Conservation (phyloP, 169 alveolate genomes). For the Eimeria brunetti region DNA sequence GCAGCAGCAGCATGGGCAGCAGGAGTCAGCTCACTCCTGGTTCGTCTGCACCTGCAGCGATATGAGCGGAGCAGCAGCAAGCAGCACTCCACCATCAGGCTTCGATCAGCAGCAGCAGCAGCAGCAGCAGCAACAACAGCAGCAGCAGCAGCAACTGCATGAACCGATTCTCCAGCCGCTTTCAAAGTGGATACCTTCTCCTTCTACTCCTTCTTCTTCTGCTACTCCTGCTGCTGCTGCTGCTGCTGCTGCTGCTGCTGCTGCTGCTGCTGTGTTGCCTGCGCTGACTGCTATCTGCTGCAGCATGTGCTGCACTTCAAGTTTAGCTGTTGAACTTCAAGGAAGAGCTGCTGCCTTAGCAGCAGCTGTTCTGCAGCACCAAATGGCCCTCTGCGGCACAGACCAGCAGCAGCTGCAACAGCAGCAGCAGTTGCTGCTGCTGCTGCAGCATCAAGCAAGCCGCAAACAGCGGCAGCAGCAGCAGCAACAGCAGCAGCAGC, state of each 20-base stretch:
- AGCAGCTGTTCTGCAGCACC: slow-evolving; percentile 21
- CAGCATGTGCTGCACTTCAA: slow-evolving; percentile 54
- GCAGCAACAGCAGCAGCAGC: slow-evolving; percentile 20
- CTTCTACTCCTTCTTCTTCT: neutral
- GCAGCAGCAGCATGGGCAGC: slow-evolving; percentile 9
- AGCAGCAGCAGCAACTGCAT: slow-evolving; percentile 43
- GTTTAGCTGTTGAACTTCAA: neutral
- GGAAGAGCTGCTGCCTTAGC: neutral
- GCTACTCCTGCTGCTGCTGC: neutral
- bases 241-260: slow-evolving; percentile 41
- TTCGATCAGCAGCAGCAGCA: neutral
- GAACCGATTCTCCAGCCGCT: slow-evolving; percentile 34
- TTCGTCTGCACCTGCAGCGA: slow-evolving; percentile 11
- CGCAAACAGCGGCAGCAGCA: slow-evolving; percentile 1
- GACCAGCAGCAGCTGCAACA: neutral
- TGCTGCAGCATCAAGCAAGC: neutral
- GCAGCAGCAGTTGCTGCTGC: slow-evolving; percentile 31
- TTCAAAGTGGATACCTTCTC: neutral
- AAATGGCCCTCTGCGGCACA: neutral
- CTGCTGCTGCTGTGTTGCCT: slow-evolving; percentile 65
- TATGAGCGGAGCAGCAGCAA: slow-evolving; percentile 20
- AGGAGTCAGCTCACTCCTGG: neutral
- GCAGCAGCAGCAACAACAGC: slow-evolving; percentile 48
- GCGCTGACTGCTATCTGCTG: slow-evolving; percentile 40
- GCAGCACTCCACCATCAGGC: neutral